Percentiles rank a stretch among this genome's conserved stretches.
These are phyloP conservation scores for Trichosporon sp. DNA, from an alignment of 1,284 basidiomycete genomes.

Conservation along the genomic window DNA sequence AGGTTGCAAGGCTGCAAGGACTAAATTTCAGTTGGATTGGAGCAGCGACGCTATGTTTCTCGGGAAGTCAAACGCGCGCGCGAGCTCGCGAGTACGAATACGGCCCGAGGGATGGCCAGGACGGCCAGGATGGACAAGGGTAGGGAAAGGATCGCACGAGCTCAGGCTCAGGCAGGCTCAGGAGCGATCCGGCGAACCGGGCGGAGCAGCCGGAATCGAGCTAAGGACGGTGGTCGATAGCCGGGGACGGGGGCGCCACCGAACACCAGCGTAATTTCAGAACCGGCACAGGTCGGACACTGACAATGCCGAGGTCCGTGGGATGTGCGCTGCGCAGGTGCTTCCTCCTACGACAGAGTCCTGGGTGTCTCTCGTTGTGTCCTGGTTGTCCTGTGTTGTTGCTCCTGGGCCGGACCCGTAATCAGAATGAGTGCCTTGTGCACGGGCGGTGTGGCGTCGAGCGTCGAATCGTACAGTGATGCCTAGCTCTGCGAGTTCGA, in stretches of 20 bases:
- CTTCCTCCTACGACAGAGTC: too few species aligned
- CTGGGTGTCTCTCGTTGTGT: too few species aligned
- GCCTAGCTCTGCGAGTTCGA: too few species aligned
- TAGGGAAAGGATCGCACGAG: slow-evolving; percentile 4
- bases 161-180: not conserved
- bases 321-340: not conserved
- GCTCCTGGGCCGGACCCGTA: too few species aligned
- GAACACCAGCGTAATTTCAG: slow-evolving; percentile 1
- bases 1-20: too few species aligned
- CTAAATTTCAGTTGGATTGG: not conserved
- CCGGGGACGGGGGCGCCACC: not conserved
- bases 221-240: not conserved
- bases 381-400: too few species aligned
- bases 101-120: too few species aligned
- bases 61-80: too few species aligned
- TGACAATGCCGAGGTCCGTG: slow-evolving; percentile 4
- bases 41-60: not conserved
- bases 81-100: too few species aligned
- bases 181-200: not conserved
- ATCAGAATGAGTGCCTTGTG: too few species aligned
- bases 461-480: too few species aligned
- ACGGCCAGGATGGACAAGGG: not conserved
- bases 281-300: slow-evolving; percentile 9
- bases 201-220: not conserved
- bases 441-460: too few species aligned